Percentiles rank a stretch among this genome's conserved stretches.
These are phyloP conservation scores for Aspergillus sojae DNA, from an alignment of 2,329 filamentous ascomycete species.

Conservation along the genomic window DNA sequence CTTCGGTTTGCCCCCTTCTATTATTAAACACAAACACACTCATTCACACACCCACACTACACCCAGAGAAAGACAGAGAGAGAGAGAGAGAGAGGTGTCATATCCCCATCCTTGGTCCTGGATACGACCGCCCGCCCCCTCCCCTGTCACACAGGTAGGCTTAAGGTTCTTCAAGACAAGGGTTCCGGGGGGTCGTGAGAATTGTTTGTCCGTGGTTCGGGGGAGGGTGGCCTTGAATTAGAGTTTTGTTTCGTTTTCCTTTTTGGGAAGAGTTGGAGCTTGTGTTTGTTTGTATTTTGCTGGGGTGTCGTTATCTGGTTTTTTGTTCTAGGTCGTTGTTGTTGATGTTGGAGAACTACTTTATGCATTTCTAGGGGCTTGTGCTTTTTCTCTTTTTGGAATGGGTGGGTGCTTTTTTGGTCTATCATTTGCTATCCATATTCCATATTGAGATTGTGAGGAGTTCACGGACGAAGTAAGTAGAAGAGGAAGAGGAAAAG, in stretches of 20 bases:
- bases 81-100: background rate
- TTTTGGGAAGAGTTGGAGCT: background rate
- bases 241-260: background rate
- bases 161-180: background rate
- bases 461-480: background rate
- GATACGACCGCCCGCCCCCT: background rate
- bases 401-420: background rate
- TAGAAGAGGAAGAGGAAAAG: background rate
- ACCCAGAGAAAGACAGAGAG: too few relatives aligned
- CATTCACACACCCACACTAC: too few relatives aligned
- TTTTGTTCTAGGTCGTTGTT: background rate
- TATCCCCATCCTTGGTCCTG: background rate
- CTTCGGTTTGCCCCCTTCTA: background rate
- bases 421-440: constrained; percentile 4
- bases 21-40: background rate
- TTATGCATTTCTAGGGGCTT: background rate
- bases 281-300: background rate
- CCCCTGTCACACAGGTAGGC: background rate
- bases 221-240: background rate
- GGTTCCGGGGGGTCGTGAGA: background rate
- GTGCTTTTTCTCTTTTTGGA: background rate
- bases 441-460: background rate
- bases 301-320: too few relatives aligned
- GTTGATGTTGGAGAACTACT: too few relatives aligned
- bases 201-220: background rate